phyloP scores from a whole-genome alignment of 2,329 filamentous ascomycete genomes.

The Colletotrichum cereale region DNA sequence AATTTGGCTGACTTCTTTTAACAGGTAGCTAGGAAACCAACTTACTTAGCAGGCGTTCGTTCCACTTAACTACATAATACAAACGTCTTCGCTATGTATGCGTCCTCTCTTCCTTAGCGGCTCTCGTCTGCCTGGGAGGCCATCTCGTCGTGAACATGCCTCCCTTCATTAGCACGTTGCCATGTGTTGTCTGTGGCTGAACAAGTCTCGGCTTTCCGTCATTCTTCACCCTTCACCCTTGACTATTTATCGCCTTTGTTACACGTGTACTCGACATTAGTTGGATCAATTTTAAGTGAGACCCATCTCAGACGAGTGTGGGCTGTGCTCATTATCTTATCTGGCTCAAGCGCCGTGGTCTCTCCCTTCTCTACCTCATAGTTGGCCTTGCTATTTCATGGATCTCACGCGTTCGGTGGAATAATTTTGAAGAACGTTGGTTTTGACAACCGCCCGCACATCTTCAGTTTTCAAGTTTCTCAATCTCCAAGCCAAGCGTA shows the following conservation, averaged over 20 bases:
- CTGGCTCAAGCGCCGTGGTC: not conserved
- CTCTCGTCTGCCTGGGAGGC: not conserved
- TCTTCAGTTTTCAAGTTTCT: not conserved
- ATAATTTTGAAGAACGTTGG: no score
- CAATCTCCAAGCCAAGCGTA: not conserved
- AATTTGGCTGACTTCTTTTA: not conserved
- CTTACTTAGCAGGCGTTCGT: not conserved
- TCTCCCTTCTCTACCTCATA: not conserved
- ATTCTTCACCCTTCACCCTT: not conserved
- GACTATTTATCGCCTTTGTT: not conserved
- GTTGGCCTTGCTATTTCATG: not conserved
- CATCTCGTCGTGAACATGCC: not conserved
- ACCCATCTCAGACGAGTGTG: constrained; percentile 1
- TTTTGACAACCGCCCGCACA: not conserved
- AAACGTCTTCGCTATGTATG: not conserved
- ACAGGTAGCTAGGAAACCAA: not conserved
- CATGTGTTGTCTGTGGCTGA: not conserved
- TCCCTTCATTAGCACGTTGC: not conserved
- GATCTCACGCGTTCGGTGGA: not conserved
- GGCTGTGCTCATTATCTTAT: constrained; percentile 22
- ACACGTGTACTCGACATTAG: constrained; percentile 1
- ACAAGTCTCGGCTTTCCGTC: not conserved
- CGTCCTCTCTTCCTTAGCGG: not conserved
- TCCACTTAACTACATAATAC: not conserved
- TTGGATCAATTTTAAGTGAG: constrained; percentile 1